These are phyloP conservation scores for Ascochyta viciae-villosae DNA, from an alignment of 2,329 filamentous ascomycete species.

Conservation along the genomic window DNA sequence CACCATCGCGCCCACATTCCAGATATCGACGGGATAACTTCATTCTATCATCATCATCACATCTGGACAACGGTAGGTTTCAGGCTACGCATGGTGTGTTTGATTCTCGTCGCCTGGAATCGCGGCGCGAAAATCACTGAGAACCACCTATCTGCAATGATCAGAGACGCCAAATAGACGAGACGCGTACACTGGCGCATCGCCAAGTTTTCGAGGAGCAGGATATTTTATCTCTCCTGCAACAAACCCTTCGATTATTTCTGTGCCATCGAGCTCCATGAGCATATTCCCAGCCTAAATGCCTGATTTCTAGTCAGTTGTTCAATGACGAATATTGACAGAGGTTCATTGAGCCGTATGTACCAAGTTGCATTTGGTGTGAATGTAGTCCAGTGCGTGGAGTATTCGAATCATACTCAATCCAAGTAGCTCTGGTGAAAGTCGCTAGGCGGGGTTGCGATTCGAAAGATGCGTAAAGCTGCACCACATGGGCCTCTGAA, in stretches of 20 bases:
- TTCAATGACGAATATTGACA: not conserved
- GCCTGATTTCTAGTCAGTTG: slow-evolving; percentile 34
- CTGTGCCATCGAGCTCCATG: slow-evolving; percentile 43
- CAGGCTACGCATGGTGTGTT: slow-evolving; percentile 42
- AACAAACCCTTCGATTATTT: slow-evolving; percentile 45
- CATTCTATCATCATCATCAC: slow-evolving; percentile 47
- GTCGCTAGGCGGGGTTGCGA: slow-evolving; percentile 48
- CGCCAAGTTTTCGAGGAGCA: slow-evolving; percentile 47
- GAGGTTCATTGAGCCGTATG: slow-evolving; percentile 49
- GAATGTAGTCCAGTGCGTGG: slow-evolving; percentile 52
- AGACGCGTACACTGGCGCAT: slow-evolving; percentile 46
- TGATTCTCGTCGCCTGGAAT: slow-evolving; percentile 21
- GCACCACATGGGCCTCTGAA: slow-evolving; percentile 51
- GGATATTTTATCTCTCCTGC: slow-evolving; percentile 46
- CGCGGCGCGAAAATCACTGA: slow-evolving; percentile 39
- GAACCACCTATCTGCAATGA: slow-evolving; percentile 41
- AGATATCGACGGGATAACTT: slow-evolving; percentile 49
- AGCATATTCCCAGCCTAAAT: slow-evolving; percentile 55
- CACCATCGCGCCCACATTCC: slow-evolving; percentile 48
- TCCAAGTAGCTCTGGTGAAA: slow-evolving; percentile 50
- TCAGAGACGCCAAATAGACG: slow-evolving; percentile 44
- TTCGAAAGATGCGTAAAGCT: slow-evolving; percentile 50
- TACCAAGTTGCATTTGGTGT: slow-evolving; percentile 53
- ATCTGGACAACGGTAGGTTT: slow-evolving; percentile 49
- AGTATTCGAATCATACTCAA: slow-evolving; percentile 48